Evolutionary conservation across 2,329 filamentous ascomycete species (phyloP).

Genomic region (Colletotrichum higginsianum): DNA sequence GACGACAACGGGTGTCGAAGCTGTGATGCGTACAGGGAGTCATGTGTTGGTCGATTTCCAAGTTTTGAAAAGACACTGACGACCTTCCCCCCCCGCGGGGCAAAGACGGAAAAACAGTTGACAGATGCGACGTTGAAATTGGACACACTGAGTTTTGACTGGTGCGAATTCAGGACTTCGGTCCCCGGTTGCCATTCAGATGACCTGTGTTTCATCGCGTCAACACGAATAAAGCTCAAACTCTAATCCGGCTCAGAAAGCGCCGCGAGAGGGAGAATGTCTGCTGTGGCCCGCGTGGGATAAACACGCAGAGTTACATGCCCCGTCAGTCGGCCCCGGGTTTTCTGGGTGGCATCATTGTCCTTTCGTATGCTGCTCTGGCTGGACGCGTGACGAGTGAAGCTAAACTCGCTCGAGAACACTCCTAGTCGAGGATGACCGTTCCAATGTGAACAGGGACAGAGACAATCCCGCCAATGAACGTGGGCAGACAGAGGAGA

Average conservation of each 20-base stretch:
- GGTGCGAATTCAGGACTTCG: constrained; percentile 25
- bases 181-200: neutral
- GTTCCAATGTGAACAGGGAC: neutral
- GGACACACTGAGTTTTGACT: constrained; percentile 23
- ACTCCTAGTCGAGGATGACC: neutral
- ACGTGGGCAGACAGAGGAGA: neutral
- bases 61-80: no score
- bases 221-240: constrained; percentile 17
- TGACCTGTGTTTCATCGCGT: constrained; percentile 26
- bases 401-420: no score
- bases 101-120: constrained; percentile 3
- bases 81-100: no score
- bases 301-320: neutral
- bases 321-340: neutral
- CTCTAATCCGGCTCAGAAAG: constrained; percentile 16
- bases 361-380: neutral
- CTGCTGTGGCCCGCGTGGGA: constrained; percentile 1
- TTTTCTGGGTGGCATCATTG: neutral
- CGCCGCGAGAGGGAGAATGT: constrained; percentile 2
- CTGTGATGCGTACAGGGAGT: neutral
- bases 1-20: neutral
- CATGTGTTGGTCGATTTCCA: neutral
- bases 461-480: constrained; percentile 8
- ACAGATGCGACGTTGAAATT: constrained; percentile 23
- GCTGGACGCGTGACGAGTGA: neutral